Evolutionary conservation across 2,329 filamentous ascomycete species (phyloP).

Genomic region (Dactylonectria estremocensis): DNA sequence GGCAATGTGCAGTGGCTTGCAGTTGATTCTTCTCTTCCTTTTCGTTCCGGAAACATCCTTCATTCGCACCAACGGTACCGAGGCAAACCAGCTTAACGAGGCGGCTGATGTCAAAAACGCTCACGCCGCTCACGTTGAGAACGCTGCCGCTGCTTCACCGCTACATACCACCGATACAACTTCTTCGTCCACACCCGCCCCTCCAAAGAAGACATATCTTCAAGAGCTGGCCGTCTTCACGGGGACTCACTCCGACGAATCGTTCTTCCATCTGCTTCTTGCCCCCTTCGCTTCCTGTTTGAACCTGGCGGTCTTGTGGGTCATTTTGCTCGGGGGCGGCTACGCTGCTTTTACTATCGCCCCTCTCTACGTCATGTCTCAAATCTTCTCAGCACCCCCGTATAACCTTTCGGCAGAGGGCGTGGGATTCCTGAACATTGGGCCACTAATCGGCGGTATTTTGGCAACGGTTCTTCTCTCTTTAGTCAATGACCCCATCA

Average conservation of each 20-base stretch:
- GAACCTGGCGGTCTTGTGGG: slow-evolving; percentile 17
- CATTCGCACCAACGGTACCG: background rate
- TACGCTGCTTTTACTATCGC: slow-evolving; percentile 29
- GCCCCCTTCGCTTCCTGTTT: slow-evolving; percentile 19
- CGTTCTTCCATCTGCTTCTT: slow-evolving; percentile 18
- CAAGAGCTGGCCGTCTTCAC: slow-evolving; percentile 20
- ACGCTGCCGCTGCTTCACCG: no score
- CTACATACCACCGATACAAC: no score
- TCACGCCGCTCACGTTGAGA: no score
- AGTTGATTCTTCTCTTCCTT: slow-evolving; percentile 24
- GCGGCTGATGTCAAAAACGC: no score
- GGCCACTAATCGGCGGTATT: slow-evolving; percentile 22
- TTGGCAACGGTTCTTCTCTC: slow-evolving; percentile 12
- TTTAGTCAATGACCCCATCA: slow-evolving; percentile 18
- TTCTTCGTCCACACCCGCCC: background rate
- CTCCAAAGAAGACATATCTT: slow-evolving; percentile 15
- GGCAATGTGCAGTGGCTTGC: background rate
- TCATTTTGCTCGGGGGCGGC: slow-evolving; percentile 1
- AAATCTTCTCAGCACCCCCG: slow-evolving; percentile 2
- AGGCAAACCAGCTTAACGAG: slow-evolving; percentile 9
- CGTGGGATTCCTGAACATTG: slow-evolving; percentile 3
- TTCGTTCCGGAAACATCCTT: slow-evolving; percentile 26
- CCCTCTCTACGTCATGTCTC: background rate
- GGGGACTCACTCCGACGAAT: slow-evolving; percentile 19
- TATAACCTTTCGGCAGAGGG: background rate